Conservation (phyloP, 139 green algal species). For the Zygnema cylindricum region DNA sequence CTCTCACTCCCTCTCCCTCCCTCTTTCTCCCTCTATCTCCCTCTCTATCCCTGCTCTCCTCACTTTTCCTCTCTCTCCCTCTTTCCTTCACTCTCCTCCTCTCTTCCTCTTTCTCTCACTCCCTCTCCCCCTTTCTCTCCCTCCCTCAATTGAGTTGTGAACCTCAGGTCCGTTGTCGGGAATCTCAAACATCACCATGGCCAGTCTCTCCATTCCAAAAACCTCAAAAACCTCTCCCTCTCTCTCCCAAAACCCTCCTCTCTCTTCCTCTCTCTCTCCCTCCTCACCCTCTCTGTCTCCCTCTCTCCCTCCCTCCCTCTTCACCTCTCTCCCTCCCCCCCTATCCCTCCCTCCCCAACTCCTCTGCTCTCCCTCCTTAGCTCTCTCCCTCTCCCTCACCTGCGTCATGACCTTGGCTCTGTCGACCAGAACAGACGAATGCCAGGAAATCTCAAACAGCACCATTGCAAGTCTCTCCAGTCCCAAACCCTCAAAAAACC, state of each 20-base stretch:
- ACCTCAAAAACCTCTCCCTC: too few relatives aligned
- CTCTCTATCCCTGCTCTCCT: too few relatives aligned
- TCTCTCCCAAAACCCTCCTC: too few relatives aligned
- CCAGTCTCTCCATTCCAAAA: constrained; percentile 95
- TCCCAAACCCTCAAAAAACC: constrained; percentile 81
- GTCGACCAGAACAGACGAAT: constrained; percentile 96
- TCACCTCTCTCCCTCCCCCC: neutral
- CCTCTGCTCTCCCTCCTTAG: neutral
- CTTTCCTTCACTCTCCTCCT: neutral
- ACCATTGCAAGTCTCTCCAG: constrained; percentile 98
- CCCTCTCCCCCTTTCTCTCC: constrained; percentile 9
- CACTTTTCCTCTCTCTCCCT: neutral
- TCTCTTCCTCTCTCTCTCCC: too few relatives aligned
- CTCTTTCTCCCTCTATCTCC: too few relatives aligned
- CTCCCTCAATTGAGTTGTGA: constrained; percentile 83
- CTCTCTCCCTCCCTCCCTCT: too few relatives aligned
- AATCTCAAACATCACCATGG: constrained; percentile 99
- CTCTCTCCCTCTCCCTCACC: constrained; percentile 62
- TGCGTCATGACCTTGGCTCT: constrained; percentile 86
- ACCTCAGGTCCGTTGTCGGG: constrained; percentile 93
- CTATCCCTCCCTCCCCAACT: neutral
- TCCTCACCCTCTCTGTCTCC: too few relatives aligned
- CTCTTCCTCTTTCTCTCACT: neutral
- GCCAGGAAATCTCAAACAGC: constrained; percentile 96
- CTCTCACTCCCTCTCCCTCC: too few relatives aligned